Evolutionary conservation across 2,329 filamentous ascomycete genomes (phyloP).

Genomic region (Dichotomopilus funicola): DNA sequence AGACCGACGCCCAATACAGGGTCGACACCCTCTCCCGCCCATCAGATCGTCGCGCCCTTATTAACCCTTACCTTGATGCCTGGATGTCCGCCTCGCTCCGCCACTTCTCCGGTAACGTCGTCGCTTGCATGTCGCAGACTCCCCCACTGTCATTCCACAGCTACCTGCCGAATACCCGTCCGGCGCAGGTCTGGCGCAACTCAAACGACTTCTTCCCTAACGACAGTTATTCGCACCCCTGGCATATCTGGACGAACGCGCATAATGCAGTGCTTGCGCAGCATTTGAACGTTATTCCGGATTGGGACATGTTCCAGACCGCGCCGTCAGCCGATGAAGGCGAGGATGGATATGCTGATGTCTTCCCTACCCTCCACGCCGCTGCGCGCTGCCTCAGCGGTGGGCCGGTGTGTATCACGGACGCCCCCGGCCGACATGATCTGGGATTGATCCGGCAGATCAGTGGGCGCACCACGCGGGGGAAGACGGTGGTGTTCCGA

Average conservation of each 20-base stretch:
- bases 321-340: slow-evolving; percentile 8
- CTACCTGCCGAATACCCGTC: slow-evolving; percentile 70
- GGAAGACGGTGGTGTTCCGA: slow-evolving; percentile 72
- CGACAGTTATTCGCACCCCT: slow-evolving; percentile 65
- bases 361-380: slow-evolving; percentile 77
- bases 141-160: slow-evolving; percentile 82
- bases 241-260: slow-evolving; percentile 93
- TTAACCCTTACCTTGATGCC: slow-evolving; percentile 71
- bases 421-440: slow-evolving; percentile 77
- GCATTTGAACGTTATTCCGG: slow-evolving; percentile 79
- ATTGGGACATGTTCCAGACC: slow-evolving; percentile 70
- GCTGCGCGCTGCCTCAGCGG: slow-evolving; percentile 85
- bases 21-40: slow-evolving; percentile 69
- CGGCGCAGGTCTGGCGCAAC: slow-evolving; percentile 71
- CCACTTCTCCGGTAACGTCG: slow-evolving; percentile 69
- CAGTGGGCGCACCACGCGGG: slow-evolving; percentile 64
- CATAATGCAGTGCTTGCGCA: slow-evolving; percentile 79
- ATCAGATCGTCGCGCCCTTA: slow-evolving; percentile 63
- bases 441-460: slow-evolving; percentile 70
- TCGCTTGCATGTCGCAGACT: slow-evolving; percentile 91
- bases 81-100: slow-evolving; percentile 75
- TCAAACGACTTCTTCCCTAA: slow-evolving; percentile 91
- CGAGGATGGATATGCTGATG: slow-evolving; percentile 32
- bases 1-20: slow-evolving; percentile 90
- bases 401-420: slow-evolving; percentile 91